phyloP scores from a whole-genome alignment of 306 rosid genomes.

The Corylus avellana region DNA sequence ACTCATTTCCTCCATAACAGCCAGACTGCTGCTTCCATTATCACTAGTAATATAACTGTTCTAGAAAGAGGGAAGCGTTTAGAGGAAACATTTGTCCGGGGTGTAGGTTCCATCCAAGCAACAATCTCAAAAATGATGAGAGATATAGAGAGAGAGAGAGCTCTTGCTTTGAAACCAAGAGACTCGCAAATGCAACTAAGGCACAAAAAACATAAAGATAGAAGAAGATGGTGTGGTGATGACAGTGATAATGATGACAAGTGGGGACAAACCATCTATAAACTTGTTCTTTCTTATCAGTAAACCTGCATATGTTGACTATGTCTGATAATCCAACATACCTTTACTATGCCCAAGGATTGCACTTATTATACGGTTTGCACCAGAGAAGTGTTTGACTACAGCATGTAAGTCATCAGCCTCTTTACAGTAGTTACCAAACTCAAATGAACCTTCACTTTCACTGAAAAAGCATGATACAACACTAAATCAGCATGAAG shows the following conservation, averaged over 20 bases:
- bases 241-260: not conserved
- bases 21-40: not conserved
- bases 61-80: not conserved
- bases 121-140: no score
- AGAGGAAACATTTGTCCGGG: no score
- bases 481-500: constrained; percentile 39
- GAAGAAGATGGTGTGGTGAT: not conserved
- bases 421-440: constrained; percentile 55
- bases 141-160: not conserved
- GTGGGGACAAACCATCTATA: not conserved
- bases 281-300: not conserved
- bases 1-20: not conserved
- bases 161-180: not conserved
- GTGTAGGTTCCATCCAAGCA: no score
- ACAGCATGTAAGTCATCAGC: constrained; percentile 72
- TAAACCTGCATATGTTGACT: not conserved
- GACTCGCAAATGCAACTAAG: not conserved
- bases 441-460: constrained; percentile 78
- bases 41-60: not conserved
- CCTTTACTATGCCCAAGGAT: constrained; percentile 92
- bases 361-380: constrained; percentile 45
- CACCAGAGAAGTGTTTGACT: constrained; percentile 51
- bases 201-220: not conserved
- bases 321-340: constrained; percentile 22
- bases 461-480: constrained; percentile 50